A percentile compares a stretch with the other conserved stretches of the same genome.
These are phyloP conservation scores for Tulasnella sp. DNA, from an alignment of 768 basidiomycete genomes.

Conservation along the genomic window DNA sequence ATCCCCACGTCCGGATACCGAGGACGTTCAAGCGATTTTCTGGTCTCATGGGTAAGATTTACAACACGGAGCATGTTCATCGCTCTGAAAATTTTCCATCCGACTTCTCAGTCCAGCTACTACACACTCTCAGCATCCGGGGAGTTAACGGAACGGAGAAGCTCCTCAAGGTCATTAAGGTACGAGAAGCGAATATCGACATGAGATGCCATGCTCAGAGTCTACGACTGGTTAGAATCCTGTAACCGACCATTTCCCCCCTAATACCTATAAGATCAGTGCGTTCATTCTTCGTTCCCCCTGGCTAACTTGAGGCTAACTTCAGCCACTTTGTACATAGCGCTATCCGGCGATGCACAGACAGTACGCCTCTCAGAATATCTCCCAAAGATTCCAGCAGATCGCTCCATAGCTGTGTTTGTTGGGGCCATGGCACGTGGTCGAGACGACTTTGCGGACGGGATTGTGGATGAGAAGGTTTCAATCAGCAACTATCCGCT, in stretches of 20 bases:
- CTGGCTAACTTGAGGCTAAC: not conserved
- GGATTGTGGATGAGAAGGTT: conserved; percentile 91
- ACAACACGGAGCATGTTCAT: not conserved
- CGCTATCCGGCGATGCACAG: conserved; percentile 87
- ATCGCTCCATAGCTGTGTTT: conserved; percentile 89
- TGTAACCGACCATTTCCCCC: conserved; percentile 87
- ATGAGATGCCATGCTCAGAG: not conserved
- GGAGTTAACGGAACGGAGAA: conserved; percentile 97
- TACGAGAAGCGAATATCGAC: conserved; percentile 36
- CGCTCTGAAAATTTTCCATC: not conserved
- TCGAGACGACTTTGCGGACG: conserved; percentile 94
- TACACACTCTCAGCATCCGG: conserved; percentile 92
- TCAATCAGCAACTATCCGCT: conserved; percentile 91
- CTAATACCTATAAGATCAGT: conserved; percentile 95
- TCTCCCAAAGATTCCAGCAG: conserved; percentile 77
- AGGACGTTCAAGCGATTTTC: conserved; percentile 98
- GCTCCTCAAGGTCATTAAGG: conserved; percentile 94
- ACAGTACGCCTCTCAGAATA: conserved; percentile 76
- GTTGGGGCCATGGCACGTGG: conserved; percentile 99
- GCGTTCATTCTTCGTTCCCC: conserved; percentile 36
- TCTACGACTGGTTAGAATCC: conserved; percentile 62
- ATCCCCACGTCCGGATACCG: conserved; percentile 95
- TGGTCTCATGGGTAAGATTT: conserved; percentile 82
- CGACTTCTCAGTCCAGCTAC: conserved; percentile 73
- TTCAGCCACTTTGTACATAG: conserved; percentile 40